phyloP scores from a whole-genome alignment of 1,284 basidiomycete species.

The Ceratobasidium sp. region DNA sequence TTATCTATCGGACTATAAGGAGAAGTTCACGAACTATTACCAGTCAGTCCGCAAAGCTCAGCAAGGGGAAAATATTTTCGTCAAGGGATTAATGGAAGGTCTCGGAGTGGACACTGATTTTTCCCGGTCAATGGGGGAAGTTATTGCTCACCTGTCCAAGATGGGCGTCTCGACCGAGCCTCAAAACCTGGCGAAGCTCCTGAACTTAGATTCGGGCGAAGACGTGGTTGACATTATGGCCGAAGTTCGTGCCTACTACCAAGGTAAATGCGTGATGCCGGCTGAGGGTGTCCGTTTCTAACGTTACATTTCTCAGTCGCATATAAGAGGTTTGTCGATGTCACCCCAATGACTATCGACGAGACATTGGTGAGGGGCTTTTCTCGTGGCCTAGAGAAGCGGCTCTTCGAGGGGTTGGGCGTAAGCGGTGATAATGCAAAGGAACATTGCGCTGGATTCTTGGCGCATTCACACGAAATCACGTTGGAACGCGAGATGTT shows the following conservation, averaged over 20 bases:
- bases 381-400: slow-evolving; percentile 24
- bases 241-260: slow-evolving; percentile 68
- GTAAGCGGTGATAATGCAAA: slow-evolving; percentile 39
- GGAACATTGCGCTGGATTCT: slow-evolving; percentile 29
- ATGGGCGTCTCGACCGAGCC: slow-evolving; percentile 58
- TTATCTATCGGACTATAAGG: slow-evolving; percentile 60
- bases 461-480: slow-evolving; percentile 27
- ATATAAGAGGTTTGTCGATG: slow-evolving; percentile 37
- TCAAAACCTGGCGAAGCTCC: slow-evolving; percentile 62
- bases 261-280: slow-evolving; percentile 51
- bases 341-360: slow-evolving; percentile 18
- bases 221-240: slow-evolving; percentile 67
- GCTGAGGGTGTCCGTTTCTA: neutral
- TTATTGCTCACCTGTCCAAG: slow-evolving; percentile 57
- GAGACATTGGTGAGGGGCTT: slow-evolving; percentile 40
- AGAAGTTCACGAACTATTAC: slow-evolving; percentile 45
- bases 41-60: slow-evolving; percentile 15
- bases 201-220: slow-evolving; percentile 62
- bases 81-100: slow-evolving; percentile 26
- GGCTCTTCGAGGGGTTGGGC: slow-evolving; percentile 28
- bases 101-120: slow-evolving; percentile 5
- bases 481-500: slow-evolving; percentile 37
- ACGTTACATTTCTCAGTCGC: neutral
- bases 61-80: slow-evolving; percentile 23
- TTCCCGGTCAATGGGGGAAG: slow-evolving; percentile 51